A percentile compares a stretch with the other conserved stretches of the same genome.
These are phyloP conservation scores for Salix suchowensis DNA, from an alignment of 345 rosid genomes.

Conservation along the genomic window DNA sequence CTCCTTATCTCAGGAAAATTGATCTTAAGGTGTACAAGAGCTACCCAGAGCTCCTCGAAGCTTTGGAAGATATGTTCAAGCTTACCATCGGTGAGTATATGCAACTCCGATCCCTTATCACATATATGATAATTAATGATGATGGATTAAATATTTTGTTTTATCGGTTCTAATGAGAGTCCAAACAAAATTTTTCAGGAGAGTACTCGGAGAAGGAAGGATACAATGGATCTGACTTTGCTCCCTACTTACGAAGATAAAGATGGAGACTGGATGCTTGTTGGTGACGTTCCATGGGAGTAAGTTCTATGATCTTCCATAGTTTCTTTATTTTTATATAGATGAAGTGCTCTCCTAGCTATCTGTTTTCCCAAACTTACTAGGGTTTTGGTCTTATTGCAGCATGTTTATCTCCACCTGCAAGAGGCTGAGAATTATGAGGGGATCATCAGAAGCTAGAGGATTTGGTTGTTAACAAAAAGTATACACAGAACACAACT, in stretches of 20 bases:
- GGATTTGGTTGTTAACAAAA: not conserved
- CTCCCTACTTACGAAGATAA: conserved; percentile 25
- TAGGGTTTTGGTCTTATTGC: not conserved
- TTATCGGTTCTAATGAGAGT: not conserved
- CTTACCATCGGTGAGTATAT: conserved; percentile 11
- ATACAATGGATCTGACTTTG: conserved; percentile 13
- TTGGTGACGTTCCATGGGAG: conserved; percentile 27
- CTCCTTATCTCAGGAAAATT: conserved; percentile 26
- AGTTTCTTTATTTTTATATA: not conserved
- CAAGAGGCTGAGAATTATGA: conserved; percentile 23
- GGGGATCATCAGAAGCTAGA: conserved; percentile 12
- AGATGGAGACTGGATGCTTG: conserved; percentile 26
- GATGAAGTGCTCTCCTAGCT: not conserved
- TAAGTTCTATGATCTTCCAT: not conserved
- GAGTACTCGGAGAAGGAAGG: conserved; percentile 21
- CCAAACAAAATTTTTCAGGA: not conserved
- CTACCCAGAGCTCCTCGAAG: conserved; percentile 24
- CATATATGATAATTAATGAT: not conserved
- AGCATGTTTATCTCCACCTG: conserved; percentile 18
- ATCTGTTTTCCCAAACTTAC: not conserved
- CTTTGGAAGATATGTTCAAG: conserved; percentile 25
- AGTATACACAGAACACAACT: too few relatives aligned
- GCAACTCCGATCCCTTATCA: too few relatives aligned
- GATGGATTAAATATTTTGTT: not conserved
- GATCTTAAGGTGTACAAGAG: conserved; percentile 17